Conservation (phyloP, 192 early-diverging fungal genomes). For the Coemansia sp. region DNA sequence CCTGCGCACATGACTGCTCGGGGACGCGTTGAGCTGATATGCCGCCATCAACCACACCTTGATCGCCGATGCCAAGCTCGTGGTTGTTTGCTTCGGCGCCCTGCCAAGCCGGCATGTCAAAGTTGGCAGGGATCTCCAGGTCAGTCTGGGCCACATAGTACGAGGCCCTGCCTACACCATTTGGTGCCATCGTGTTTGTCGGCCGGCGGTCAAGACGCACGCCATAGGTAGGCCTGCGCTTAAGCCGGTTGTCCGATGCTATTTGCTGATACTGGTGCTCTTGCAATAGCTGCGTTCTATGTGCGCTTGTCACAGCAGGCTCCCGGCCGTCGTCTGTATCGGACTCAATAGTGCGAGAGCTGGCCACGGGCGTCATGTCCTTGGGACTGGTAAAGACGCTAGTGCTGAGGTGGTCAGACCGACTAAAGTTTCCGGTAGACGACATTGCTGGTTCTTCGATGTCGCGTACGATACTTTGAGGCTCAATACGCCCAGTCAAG, state of each 20-base stretch:
- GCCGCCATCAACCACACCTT: background rate
- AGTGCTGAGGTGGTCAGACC: background rate
- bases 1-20: slow-evolving; percentile 7
- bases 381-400: background rate
- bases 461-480: background rate
- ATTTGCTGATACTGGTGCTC: background rate
- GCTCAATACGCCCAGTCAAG: slow-evolving; percentile 3
- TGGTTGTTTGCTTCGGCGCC: background rate
- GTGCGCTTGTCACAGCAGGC: background rate
- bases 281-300: background rate
- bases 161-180: slow-evolving; percentile 22
- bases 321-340: slow-evolving; percentile 1
- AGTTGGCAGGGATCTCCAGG: slow-evolving; percentile 44
- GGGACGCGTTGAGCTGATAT: no score
- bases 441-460: background rate
- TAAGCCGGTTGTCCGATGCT: background rate
- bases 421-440: no score
- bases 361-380: background rate
- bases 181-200: background rate
- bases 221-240: slow-evolving; percentile 28
- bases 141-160: slow-evolving; percentile 33
- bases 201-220: slow-evolving; percentile 28
- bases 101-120: slow-evolving; percentile 22
- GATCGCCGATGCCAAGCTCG: background rate
- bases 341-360: slow-evolving; percentile 3